A percentile compares a stretch with the other conserved stretches of the same genome.
Conservation (phyloP, 306 rosid genomes). For the Prunus mume region DNA sequence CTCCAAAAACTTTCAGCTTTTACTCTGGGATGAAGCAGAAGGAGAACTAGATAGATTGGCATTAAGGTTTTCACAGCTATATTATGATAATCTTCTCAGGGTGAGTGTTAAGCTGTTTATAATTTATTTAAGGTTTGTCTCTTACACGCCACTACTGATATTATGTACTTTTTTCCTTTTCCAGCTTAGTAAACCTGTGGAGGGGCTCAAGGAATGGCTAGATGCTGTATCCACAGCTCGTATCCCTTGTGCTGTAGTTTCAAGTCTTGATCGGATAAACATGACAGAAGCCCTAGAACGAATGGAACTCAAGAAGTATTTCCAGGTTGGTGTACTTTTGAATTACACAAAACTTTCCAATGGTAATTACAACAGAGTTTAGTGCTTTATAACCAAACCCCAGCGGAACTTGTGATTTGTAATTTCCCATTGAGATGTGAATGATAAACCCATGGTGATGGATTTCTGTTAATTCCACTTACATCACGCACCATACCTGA, state of each 20-base stretch:
- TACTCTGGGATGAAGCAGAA: constrained; percentile 54
- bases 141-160: constrained; percentile 12
- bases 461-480: background rate
- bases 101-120: constrained; percentile 44
- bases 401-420: constrained; percentile 11
- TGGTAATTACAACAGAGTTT: background rate
- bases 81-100: constrained; percentile 67
- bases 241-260: constrained; percentile 93
- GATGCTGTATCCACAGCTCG: constrained; percentile 85
- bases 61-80: constrained; percentile 76
- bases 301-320: constrained; percentile 75
- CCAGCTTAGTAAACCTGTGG: constrained; percentile 71
- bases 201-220: constrained; percentile 90
- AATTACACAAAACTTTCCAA: background rate
- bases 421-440: background rate
- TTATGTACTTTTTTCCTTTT: constrained; percentile 9
- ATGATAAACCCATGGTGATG: background rate
- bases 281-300: constrained; percentile 67
- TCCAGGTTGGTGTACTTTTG: constrained; percentile 63
- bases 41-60: constrained; percentile 61
- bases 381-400: constrained; percentile 4
- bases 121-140: constrained; percentile 13
- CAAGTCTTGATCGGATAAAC: constrained; percentile 85
- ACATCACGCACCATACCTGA: constrained; percentile 3
- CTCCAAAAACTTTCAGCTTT: constrained; percentile 53